These are phyloP conservation scores for Botrytis tulipae DNA, from an alignment of 2,329 filamentous ascomycete genomes.

Conservation along the genomic window DNA sequence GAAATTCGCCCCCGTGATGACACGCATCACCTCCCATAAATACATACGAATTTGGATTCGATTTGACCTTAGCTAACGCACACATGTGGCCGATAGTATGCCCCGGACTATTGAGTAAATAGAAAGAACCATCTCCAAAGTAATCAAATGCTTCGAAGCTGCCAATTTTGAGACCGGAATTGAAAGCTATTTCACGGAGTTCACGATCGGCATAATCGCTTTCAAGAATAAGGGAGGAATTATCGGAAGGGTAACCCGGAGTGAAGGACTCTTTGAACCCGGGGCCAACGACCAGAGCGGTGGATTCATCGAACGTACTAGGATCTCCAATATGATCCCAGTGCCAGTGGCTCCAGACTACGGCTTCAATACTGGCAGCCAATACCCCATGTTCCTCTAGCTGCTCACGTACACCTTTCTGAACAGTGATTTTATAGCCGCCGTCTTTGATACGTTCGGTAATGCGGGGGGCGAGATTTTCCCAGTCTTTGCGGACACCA, in stretches of 20 bases:
- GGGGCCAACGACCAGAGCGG: constrained; percentile 51
- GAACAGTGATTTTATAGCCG: constrained; percentile 23
- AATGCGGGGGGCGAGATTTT: constrained; percentile 34
- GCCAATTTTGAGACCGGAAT: constrained; percentile 42
- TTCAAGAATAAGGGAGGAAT: constrained; percentile 40
- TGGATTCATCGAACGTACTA: constrained; percentile 46
- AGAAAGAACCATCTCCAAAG: constrained; percentile 56
- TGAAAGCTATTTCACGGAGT: constrained; percentile 28
- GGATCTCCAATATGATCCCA: constrained; percentile 54
- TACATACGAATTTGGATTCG: constrained; percentile 38
- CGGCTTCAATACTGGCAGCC: constrained; percentile 39
- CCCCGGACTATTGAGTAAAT: constrained; percentile 47
- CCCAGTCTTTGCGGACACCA: constrained; percentile 38
- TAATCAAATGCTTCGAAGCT: constrained; percentile 50
- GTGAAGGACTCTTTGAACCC: constrained; percentile 48
- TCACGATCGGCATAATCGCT: constrained; percentile 40
- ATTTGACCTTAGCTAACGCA: constrained; percentile 43
- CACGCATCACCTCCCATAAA: constrained; percentile 46
- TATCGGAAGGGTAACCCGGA: constrained; percentile 48
- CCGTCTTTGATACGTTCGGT: constrained; percentile 30
- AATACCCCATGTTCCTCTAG: constrained; percentile 36
- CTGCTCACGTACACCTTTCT: background rate
- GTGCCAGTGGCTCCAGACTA: constrained; percentile 46
- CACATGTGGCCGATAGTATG: constrained; percentile 45
- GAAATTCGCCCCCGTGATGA: constrained; percentile 43